phyloP scores from a whole-genome alignment of 2,329 filamentous ascomycete species.

The Exophiala oligosperma region DNA sequence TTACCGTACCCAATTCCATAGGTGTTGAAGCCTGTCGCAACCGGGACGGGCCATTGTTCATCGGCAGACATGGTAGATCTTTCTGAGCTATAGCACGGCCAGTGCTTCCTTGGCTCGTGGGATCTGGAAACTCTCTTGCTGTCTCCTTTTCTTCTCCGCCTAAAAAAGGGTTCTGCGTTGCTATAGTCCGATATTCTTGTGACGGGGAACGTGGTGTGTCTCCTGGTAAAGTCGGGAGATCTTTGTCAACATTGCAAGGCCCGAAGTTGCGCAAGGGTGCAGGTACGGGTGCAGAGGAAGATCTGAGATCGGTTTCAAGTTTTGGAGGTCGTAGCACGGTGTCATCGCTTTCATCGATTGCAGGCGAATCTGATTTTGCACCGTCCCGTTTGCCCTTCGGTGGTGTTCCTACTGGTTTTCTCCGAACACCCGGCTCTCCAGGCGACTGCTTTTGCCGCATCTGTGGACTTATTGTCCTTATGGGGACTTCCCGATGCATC shows the following conservation, averaged over 20 bases:
- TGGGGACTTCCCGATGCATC: not conserved
- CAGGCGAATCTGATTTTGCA: not conserved
- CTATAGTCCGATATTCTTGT: not conserved
- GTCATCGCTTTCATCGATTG: slow-evolving; percentile 15
- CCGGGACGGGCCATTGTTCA: slow-evolving; percentile 28
- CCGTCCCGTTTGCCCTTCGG: slow-evolving; percentile 1
- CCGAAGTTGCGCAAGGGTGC: slow-evolving; percentile 34
- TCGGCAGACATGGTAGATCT: slow-evolving; percentile 29
- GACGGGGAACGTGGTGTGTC: slow-evolving; percentile 7
- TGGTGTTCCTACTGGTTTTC: slow-evolving; percentile 29
- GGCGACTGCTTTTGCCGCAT: not conserved
- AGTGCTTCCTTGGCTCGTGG: slow-evolving; percentile 19
- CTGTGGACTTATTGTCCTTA: not conserved
- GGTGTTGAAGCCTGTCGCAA: slow-evolving; percentile 13
- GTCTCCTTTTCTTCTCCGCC: slow-evolving; percentile 14
- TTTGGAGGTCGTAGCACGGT: slow-evolving; percentile 25
- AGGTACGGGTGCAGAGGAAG: slow-evolving; percentile 23
- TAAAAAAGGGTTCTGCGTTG: slow-evolving; percentile 32
- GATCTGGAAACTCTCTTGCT: slow-evolving; percentile 9
- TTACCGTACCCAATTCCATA: not conserved
- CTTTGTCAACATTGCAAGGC: slow-evolving; percentile 41
- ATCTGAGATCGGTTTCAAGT: slow-evolving; percentile 13
- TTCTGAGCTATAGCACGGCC: slow-evolving; percentile 20
- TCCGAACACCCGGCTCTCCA: slow-evolving; percentile 8
- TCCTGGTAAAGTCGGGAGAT: slow-evolving; percentile 33